phyloP scores from a whole-genome alignment of 2,329 filamentous ascomycete genomes.

The Pseudocercospora macadamiae region DNA sequence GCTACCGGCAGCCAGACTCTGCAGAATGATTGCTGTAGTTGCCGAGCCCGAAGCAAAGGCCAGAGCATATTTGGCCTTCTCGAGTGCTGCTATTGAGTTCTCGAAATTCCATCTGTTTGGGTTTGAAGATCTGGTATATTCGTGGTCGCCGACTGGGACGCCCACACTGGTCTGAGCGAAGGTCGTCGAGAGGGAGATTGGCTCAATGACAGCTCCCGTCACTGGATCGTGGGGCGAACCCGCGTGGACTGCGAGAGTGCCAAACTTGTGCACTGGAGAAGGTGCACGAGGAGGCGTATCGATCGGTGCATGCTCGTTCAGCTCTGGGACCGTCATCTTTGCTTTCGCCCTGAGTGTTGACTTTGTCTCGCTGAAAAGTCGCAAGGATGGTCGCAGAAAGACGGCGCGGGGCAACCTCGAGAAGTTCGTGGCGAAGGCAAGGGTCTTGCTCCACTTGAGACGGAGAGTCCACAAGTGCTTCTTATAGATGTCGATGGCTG shows the following conservation, averaged over 20 bases:
- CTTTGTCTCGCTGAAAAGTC: not conserved
- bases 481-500: no score
- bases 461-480: not conserved
- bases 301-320: constrained; percentile 50
- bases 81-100: constrained; percentile 83
- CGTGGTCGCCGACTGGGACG: constrained; percentile 82
- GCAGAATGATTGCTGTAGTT: constrained; percentile 88
- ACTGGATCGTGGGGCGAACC: constrained; percentile 86
- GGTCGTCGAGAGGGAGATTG: constrained; percentile 94
- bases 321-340: constrained; percentile 30
- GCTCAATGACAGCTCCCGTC: constrained; percentile 93
- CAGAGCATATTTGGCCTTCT: constrained; percentile 88
- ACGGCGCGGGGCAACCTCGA: not conserved
- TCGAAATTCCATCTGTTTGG: constrained; percentile 97
- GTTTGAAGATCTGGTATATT: constrained; percentile 92
- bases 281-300: constrained; percentile 74
- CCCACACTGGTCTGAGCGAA: constrained; percentile 91
- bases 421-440: not conserved
- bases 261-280: constrained; percentile 79
- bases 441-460: not conserved
- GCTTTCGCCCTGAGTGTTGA: constrained; percentile 5
- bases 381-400: not conserved
- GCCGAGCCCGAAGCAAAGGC: constrained; percentile 94
- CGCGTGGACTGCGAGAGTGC: constrained; percentile 92
- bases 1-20: constrained; percentile 85